Percentiles rank a stretch among this genome's conserved stretches.
Conservation (phyloP, 805 yeast species). For the Candida broadrunensis region DNA sequence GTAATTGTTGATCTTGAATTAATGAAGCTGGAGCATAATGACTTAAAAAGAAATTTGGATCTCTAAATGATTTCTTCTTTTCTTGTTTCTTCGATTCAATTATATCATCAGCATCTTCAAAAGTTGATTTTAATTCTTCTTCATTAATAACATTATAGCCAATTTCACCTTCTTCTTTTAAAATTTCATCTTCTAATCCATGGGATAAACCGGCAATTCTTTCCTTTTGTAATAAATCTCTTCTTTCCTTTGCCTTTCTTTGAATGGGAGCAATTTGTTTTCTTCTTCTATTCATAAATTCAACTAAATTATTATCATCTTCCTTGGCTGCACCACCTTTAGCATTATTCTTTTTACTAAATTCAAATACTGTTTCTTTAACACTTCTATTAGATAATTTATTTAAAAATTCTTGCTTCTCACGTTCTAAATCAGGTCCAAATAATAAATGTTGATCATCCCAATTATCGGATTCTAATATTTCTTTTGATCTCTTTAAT, state of each 20-base stretch:
- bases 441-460: conserved; percentile 81
- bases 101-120: conserved; percentile 52
- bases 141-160: conserved; percentile 47
- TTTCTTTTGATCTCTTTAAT: conserved; percentile 79
- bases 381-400: conserved; percentile 64
- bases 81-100: conserved; percentile 17
- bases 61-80: conserved; percentile 56
- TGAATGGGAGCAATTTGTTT: conserved; percentile 87
- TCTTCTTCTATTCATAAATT: conserved; percentile 83
- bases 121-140: conserved; percentile 44
- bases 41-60: conserved; percentile 76
- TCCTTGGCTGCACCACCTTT: conserved; percentile 3
- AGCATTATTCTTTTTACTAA: conserved; percentile 46
- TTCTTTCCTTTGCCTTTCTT: conserved; percentile 67
- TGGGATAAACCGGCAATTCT: conserved; percentile 73
- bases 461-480: conserved; percentile 71
- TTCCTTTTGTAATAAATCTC: conserved; percentile 66
- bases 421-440: conserved; percentile 72
- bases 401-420: conserved; percentile 68
- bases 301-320: conserved; percentile 59
- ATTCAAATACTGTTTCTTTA: conserved; percentile 94
- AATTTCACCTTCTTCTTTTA: conserved; percentile 50
- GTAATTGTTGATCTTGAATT: conserved; percentile 77
- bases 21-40: conserved; percentile 84
- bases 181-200: conserved; percentile 68